Evolutionary conservation across 768 basidiomycete genomes (phyloP).

Genomic region (Pleurotus platypus): DNA sequence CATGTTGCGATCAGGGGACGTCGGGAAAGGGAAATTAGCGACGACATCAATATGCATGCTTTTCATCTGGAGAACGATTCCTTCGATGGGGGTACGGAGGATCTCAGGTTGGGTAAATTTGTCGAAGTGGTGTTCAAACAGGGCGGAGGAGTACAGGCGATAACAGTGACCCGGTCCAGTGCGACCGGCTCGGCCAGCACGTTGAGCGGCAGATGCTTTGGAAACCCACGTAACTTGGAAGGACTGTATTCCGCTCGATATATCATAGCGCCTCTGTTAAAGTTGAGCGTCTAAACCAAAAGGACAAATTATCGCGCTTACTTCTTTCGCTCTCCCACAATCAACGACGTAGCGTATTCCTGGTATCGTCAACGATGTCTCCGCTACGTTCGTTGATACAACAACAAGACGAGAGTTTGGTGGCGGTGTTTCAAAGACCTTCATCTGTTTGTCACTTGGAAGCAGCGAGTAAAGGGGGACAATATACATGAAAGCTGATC

Average conservation of each 20-base stretch:
- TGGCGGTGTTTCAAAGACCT: constrained; percentile 85
- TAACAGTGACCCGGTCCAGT: constrained; percentile 99
- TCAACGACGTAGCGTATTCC: constrained; percentile 98
- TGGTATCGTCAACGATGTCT: constrained; percentile 96
- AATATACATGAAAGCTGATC: constrained; percentile 85
- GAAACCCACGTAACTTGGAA: constrained; percentile 94
- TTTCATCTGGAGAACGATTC: constrained; percentile 97
- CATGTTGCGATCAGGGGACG: constrained; percentile 78
- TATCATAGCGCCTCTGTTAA: constrained; percentile 77
- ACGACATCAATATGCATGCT: constrained; percentile 97
- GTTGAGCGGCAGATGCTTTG: constrained; percentile 91
- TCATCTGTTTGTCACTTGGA: constrained; percentile 92
- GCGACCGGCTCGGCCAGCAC: constrained; percentile 94
- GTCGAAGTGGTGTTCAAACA: constrained; percentile 92
- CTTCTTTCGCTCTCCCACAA: constrained; percentile 93
- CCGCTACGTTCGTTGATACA: constrained; percentile 93
- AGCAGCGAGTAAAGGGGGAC: constrained; percentile 92
- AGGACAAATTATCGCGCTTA: constrained; percentile 20
- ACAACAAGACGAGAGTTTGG: constrained; percentile 82
- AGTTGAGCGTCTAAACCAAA: neutral
- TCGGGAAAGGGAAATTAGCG: constrained; percentile 97
- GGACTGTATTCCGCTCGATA: constrained; percentile 78
- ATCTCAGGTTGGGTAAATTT: constrained; percentile 89
- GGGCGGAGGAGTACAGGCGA: constrained; percentile 90
- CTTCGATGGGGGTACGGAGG: constrained; percentile 93